Evolutionary conservation across 306 rosid genomes (phyloP), one percentile per base, ranked within the genome.

Genomic region (Rubus parviflorus): DNA sequence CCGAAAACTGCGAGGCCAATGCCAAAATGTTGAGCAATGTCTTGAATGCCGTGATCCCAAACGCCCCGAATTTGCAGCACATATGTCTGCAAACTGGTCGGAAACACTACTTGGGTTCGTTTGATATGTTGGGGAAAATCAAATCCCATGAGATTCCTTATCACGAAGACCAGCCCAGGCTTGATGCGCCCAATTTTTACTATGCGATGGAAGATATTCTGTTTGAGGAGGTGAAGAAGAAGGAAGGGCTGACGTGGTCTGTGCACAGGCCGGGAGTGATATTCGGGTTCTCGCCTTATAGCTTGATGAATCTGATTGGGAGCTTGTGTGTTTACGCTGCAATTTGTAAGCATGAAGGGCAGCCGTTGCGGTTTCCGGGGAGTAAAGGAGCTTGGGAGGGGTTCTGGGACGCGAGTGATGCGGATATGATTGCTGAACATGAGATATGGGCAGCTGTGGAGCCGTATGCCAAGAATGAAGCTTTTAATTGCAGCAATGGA

Each of bases 381-480:
- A 75, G 80, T 0, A 80, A 58, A 23, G 79, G 15, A 4, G 82
- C 62, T 15, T 86, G 95, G 92, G 90, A 88, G 14, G 20, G 47
- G 42, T 85, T 75, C 42, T 65, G 73, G 19, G 61, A 42, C 19
- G 87, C 64, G 40, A 88, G 92, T 0, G 92, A 90, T 71, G 95
- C 89, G 0, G 95, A 88, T 80, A 46, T 90, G 87, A 85, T 86
- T 4, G 89, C 92, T 2, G 95, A 90, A 85, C 95, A 90, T 49
- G 78, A 86, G 25, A 86, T 90, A 35, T 88, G 92, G 95, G 89
- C 95, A 0, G 90, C 90, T 25, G 90, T 90, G 77, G 90, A 90
- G n/a, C 89, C 88, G 0, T 12, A 81, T 56, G 89, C 89, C 0
- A 81, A 77, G 79, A 86, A 90, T 58, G 89, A 90, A 52, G 88